Conservation (phyloP, 805 yeast species). For the Saccharomycopsis olivae region DNA sequence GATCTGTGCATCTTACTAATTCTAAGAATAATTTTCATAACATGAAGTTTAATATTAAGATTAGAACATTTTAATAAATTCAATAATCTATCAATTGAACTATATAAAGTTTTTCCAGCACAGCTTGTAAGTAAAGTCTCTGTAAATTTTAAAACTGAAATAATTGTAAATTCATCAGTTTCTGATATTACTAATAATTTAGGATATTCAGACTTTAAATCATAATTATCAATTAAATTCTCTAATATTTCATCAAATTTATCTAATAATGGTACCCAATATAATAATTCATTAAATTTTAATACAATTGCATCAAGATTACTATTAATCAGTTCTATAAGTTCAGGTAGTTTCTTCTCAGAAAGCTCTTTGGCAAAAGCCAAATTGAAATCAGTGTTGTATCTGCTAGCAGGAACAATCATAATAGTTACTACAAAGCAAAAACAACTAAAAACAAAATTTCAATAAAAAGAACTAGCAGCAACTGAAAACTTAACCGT, state of each 20-base stretch:
- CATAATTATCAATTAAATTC: slow-evolving; percentile 41
- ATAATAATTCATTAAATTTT: slow-evolving; percentile 34
- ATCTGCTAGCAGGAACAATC: too few relatives aligned
- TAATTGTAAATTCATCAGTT: slow-evolving; percentile 37
- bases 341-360: slow-evolving; percentile 22
- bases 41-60: slow-evolving; percentile 5
- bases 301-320: slow-evolving; percentile 11
- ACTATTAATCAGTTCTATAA: slow-evolving; percentile 32
- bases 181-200: slow-evolving; percentile 34
- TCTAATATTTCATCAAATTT: slow-evolving; percentile 63
- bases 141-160: slow-evolving; percentile 51
- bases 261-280: slow-evolving; percentile 71
- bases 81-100: slow-evolving; percentile 17
- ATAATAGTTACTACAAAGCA: too few relatives aligned
- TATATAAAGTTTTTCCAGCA: slow-evolving; percentile 24
- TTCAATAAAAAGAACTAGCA: too few relatives aligned
- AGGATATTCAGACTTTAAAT: slow-evolving; percentile 23
- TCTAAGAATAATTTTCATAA: slow-evolving; percentile 8
- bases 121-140: slow-evolving; percentile 57
- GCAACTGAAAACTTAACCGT: too few relatives aligned
- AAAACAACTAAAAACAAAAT: too few relatives aligned
- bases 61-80: slow-evolving; percentile 6
- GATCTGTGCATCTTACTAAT: not conserved
- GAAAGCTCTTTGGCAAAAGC: not conserved
- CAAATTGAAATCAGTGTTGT: not conserved